Evolutionary conservation across 2,329 filamentous ascomycete species (phyloP).

Genomic region (Pseudogymnoascus sp.): DNA sequence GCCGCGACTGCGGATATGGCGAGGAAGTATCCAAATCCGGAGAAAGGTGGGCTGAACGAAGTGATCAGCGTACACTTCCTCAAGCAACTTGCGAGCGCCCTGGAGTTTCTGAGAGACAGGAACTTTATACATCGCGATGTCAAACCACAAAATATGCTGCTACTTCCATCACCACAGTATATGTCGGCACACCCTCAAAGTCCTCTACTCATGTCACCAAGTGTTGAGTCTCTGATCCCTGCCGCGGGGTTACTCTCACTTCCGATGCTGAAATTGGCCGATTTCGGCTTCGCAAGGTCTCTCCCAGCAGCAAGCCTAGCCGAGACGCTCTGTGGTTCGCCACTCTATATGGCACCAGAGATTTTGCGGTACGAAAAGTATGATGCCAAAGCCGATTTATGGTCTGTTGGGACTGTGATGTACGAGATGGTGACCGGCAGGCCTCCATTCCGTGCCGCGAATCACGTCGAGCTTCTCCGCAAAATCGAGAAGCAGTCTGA

Average conservation of each 20-base stretch:
- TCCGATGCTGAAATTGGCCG: constrained; percentile 94
- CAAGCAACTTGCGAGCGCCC: constrained; percentile 85
- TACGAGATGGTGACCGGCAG: constrained; percentile 91
- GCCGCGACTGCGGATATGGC: constrained; percentile 84
- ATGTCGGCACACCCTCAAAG: constrained; percentile 50
- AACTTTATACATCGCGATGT: constrained; percentile 95
- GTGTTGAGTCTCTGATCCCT: constrained; percentile 72
- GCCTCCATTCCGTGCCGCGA: constrained; percentile 83
- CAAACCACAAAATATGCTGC: constrained; percentile 90
- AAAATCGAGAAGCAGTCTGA: constrained; percentile 78
- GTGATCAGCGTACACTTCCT: constrained; percentile 94
- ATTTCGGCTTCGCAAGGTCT: constrained; percentile 96
- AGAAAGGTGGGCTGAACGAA: constrained; percentile 82
- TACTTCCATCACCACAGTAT: constrained; percentile 74
- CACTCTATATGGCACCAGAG: constrained; percentile 97
- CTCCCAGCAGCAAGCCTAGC: constrained; percentile 85
- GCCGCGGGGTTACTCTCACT: constrained; percentile 72
- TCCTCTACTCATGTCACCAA: constrained; percentile 66
- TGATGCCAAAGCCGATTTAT: constrained; percentile 91
- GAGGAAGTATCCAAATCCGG: constrained; percentile 79
- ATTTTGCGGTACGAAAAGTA: constrained; percentile 96
- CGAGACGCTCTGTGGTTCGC: constrained; percentile 92
- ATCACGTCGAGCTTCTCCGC: constrained; percentile 87
- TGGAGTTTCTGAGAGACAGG: constrained; percentile 75
- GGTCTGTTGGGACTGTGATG: constrained; percentile 92